phyloP scores from a whole-genome alignment of 202 grass and related monocot genomes.

The Bolboschoenoplectus hybrid region DNA sequence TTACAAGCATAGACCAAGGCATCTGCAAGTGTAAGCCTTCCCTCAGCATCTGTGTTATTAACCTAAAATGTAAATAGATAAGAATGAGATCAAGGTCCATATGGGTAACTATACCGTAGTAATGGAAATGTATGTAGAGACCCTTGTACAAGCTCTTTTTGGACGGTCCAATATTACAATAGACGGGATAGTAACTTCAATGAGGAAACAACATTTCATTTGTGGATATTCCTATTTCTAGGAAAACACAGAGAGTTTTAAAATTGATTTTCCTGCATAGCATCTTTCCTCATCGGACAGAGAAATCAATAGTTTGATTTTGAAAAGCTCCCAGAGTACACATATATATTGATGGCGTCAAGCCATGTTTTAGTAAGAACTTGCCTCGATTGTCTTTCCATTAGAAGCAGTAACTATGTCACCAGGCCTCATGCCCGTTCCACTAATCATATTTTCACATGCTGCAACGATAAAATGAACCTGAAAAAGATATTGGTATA shows the following conservation, averaged over 20 bases:
- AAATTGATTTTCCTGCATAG: background rate
- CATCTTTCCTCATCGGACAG: background rate
- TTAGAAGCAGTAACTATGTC: conserved; percentile 98
- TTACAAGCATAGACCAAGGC: conserved; percentile 97
- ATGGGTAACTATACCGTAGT: background rate
- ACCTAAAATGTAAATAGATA: conserved; percentile 53
- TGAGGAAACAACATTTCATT: background rate
- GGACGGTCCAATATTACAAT: background rate
- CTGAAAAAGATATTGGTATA: conserved; percentile 43
- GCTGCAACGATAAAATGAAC: conserved; percentile 99
- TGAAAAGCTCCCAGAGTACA: background rate
- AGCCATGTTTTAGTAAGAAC: conserved; percentile 23
- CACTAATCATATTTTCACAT: conserved; percentile 99
- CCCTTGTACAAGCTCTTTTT: background rate
- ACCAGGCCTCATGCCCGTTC: conserved; percentile 98
- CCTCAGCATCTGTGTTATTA: conserved; percentile 98
- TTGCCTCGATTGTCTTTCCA: conserved; percentile 95
- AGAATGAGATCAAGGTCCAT: conserved; percentile 16
- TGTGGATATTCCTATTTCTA: background rate
- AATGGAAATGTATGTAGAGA: background rate
- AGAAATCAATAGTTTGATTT: background rate
- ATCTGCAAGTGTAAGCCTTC: conserved; percentile 96
- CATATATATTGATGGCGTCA: background rate
- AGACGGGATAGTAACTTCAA: background rate
- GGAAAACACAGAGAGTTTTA: background rate